Conservation (phyloP, 805 yeast genomes). For the Priceomyces haplophilus region DNA sequence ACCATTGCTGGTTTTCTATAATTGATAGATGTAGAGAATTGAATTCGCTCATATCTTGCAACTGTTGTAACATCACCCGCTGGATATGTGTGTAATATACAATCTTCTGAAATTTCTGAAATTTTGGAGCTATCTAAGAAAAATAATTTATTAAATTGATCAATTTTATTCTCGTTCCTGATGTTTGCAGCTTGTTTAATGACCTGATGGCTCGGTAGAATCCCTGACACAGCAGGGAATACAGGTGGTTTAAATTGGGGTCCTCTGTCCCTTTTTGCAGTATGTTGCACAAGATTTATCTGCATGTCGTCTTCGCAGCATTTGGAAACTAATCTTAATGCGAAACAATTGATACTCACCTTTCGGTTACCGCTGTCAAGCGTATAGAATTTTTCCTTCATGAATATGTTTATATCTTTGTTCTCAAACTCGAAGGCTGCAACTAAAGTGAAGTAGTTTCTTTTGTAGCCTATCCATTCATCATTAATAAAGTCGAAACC, state of each 20-base stretch:
- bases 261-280: constrained; percentile 71
- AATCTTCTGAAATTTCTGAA: constrained; percentile 4
- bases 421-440: constrained; percentile 45
- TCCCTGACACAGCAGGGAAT: constrained; percentile 54
- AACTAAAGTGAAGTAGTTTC: constrained; percentile 67
- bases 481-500: constrained; percentile 52
- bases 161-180: constrained; percentile 52
- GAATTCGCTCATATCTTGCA: constrained; percentile 67
- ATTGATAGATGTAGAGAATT: constrained; percentile 56
- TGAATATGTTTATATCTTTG: constrained; percentile 24
- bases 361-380: constrained; percentile 16
- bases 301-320: constrained; percentile 49
- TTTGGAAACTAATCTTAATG: constrained; percentile 49
- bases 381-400: constrained; percentile 32
- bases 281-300: constrained; percentile 60
- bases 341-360: constrained; percentile 45
- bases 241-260: constrained; percentile 62
- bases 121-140: constrained; percentile 29
- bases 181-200: constrained; percentile 62
- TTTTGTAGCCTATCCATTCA: constrained; percentile 68
- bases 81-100: constrained; percentile 46
- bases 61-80: constrained; percentile 48
- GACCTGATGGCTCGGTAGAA: constrained; percentile 53
- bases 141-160: constrained; percentile 50
- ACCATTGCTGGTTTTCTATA: constrained; percentile 41